A percentile compares a stretch with the other conserved stretches of the same genome.
phyloP scores from a whole-genome alignment of 2,329 filamentous ascomycete genomes.

The Sclerotinia subarctica region DNA sequence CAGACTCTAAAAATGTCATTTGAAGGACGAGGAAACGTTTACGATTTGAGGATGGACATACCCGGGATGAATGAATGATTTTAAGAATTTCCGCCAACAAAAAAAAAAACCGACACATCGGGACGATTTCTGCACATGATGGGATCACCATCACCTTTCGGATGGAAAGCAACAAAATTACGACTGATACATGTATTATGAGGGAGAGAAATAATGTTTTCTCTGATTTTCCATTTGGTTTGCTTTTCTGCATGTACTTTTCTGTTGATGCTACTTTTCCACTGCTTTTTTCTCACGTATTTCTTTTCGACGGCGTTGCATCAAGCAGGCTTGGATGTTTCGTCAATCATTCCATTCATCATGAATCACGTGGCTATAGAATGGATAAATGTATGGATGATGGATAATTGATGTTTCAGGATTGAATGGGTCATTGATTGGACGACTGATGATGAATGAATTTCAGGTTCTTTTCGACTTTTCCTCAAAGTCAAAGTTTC shows the following conservation, averaged over 20 bases:
- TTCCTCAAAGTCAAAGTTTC: neutral
- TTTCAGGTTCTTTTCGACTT: neutral
- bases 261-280: neutral
- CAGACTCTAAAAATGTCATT: constrained; percentile 10
- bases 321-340: constrained; percentile 16
- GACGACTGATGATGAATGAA: constrained; percentile 2
- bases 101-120: constrained; percentile 8
- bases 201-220: neutral
- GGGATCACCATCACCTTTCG: neutral
- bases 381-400: neutral
- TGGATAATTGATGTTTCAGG: constrained; percentile 2
- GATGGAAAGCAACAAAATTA: neutral
- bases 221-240: neutral
- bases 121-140: neutral
- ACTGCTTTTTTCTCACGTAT: neutral
- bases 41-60: constrained; percentile 9
- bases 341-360: neutral
- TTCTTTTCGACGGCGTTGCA: neutral
- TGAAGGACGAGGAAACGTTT: neutral
- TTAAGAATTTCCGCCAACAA: neutral
- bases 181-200: constrained; percentile 13
- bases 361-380: neutral
- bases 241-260: constrained; percentile 5
- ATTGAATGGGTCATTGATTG: neutral
- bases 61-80: constrained; percentile 10